phyloP scores from a whole-genome alignment of 306 rosid genomes.

The Abrus precatorius region DNA sequence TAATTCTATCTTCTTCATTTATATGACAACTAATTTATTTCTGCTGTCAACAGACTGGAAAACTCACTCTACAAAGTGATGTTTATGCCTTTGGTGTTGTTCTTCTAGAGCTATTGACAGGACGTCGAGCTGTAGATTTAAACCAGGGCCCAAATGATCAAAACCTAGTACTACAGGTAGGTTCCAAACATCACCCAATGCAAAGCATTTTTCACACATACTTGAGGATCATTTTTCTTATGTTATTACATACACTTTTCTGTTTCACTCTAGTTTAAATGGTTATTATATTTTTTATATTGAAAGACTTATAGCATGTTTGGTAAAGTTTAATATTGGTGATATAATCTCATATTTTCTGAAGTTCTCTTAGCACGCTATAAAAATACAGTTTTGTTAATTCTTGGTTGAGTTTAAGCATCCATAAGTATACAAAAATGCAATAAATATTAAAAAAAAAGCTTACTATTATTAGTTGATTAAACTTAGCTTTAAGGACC shows the following conservation, averaged over 20 bases:
- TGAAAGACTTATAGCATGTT: neutral
- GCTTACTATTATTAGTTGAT: no score
- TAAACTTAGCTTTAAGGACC: no score
- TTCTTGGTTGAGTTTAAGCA: no score
- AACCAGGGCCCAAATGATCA: conserved; percentile 81
- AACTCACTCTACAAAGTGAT: conserved; percentile 85
- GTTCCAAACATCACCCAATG: neutral
- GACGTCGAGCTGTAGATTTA: conserved; percentile 83
- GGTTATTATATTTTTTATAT: neutral
- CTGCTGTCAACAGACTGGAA: conserved; percentile 72
- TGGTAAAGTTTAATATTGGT: neutral
- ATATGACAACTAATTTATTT: neutral
- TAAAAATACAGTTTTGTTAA: no score
- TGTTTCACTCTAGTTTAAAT: neutral
- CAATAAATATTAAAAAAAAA: no score
- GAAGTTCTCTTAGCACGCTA: no score
- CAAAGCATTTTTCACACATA: no score
- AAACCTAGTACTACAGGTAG: conserved; percentile 81
- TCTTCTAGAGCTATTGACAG: conserved; percentile 86
- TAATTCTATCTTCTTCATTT: neutral
- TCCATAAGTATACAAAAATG: no score
- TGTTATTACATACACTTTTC: neutral
- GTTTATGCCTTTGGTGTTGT: conserved; percentile 93
- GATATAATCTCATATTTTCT: no score
- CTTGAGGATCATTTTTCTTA: neutral